Conservation (phyloP, 2,329 filamentous ascomycete genomes). For the Zasmidium angulare region DNA sequence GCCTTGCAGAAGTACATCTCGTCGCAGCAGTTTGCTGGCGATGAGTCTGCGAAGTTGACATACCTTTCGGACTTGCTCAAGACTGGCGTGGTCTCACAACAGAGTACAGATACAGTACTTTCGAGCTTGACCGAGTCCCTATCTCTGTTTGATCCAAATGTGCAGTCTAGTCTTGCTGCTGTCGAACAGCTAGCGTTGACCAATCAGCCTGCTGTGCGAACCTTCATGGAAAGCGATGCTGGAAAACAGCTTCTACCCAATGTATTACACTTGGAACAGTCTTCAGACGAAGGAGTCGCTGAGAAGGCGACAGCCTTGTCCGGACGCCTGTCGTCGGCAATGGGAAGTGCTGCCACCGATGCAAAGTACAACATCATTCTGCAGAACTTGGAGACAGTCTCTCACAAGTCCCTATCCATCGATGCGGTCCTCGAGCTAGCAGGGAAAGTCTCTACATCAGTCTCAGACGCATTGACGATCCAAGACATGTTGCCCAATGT, state of each 20-base stretch:
- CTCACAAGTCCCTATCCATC: constrained; percentile 47
- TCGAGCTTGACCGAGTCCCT: constrained; percentile 40
- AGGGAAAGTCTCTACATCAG: constrained; percentile 46
- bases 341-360: constrained; percentile 16
- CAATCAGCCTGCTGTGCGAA: constrained; percentile 42
- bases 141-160: constrained; percentile 31
- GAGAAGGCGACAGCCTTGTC: constrained; percentile 42
- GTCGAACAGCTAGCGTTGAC: constrained; percentile 41
- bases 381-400: constrained; percentile 50
- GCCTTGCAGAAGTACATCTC: constrained; percentile 11
- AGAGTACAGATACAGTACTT: constrained; percentile 41
- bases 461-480: constrained; percentile 15
- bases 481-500: constrained; percentile 31
- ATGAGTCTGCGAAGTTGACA: not conserved
- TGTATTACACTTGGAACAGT: constrained; percentile 55
- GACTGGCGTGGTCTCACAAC: constrained; percentile 31
- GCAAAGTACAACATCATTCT: constrained; percentile 52
- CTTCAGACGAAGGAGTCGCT: constrained; percentile 52
- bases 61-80: constrained; percentile 23
- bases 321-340: constrained; percentile 21
- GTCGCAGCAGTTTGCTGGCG: constrained; percentile 3
- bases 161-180: constrained; percentile 12
- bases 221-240: constrained; percentile 45
- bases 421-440: constrained; percentile 57
- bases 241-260: constrained; percentile 54